Base-by-base conservation (phyloP, 2,329 filamentous ascomycete genomes). In the Apiospora kogelbergensis region DNA sequence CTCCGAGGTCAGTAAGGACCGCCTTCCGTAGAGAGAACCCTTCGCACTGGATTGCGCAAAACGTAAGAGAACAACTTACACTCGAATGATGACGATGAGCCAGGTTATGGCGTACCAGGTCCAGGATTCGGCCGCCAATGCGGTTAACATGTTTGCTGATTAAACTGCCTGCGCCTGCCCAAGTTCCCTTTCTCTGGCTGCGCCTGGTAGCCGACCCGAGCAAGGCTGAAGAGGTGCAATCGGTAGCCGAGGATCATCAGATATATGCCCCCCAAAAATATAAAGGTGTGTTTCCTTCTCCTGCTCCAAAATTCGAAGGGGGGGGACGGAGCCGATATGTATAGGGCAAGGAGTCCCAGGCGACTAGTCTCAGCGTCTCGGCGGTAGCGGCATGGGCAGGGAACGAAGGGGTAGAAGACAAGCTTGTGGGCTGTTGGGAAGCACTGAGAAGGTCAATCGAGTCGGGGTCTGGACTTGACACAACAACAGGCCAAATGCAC, bases 51-150 rank as follows among this genome's bases (percentile, higher is more conserved):
- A 33, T n/a, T n/a, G n/a, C 33, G 4, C 33, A 33, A 33, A 33
- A 33, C 4, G 33, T 3, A 33, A 42, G 40, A 15, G 13, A 42
- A 15, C 13, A 2, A 77, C 79, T 72, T 75, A 85, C 83, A 83
- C 78, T 75, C 83, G 77, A 15, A 76, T 74, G 9, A 77, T 65
- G 37, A 83, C 79, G 44, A 84, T 75, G 41, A 81, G 20, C 72
- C 80, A 77, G 2, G 80, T 80, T 69, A 85, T 65, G 40, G 77
- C 76, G 70, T 83, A 86, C 82, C 83, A 83, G 11, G 76, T 80
- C 83, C 83, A 85, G 73, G 80, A 80, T 75, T 84, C 82, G 33
- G 73, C 76, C 13, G 74, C 70, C 30, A 81, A 73, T 30, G 74
- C 71, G n/a, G 37, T 65, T 40, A 44, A 60, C 53, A 44, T 65